Evolutionary conservation across 495 filamentous ascomycete species (phyloP).

Genomic region (Penicillium roqueforti): DNA sequence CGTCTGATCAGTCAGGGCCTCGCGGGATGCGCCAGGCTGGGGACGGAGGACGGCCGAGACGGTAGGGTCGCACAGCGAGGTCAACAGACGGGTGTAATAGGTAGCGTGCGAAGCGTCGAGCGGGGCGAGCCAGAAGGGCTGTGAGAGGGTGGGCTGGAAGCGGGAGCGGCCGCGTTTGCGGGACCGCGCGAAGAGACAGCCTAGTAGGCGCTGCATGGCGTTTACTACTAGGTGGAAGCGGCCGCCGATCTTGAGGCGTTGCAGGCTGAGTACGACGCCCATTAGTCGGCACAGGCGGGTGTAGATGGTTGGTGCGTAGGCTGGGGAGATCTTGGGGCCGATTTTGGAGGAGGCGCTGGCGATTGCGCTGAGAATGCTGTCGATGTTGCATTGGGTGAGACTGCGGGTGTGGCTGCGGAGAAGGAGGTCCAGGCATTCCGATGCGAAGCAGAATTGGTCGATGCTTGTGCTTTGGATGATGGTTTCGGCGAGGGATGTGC

Average conservation of each 20-base stretch:
- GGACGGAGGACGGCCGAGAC: conserved; percentile 61
- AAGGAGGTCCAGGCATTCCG: conserved; percentile 52
- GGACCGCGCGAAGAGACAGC: conserved; percentile 56
- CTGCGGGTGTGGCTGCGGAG: conserved; percentile 51
- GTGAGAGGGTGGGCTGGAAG: conserved; percentile 20
- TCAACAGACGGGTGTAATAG: conserved; percentile 66
- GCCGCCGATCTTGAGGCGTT: conserved; percentile 62
- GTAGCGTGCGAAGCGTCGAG: conserved; percentile 51
- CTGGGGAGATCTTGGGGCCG: conserved; percentile 33
- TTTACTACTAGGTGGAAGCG: conserved; percentile 67
- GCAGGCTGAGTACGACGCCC: conserved; percentile 51
- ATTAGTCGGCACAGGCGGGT: conserved; percentile 57
- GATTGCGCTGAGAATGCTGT: conserved; percentile 56
- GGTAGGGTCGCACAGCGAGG: conserved; percentile 73
- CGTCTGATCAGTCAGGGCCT: conserved; percentile 65
- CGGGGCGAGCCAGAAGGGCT: conserved; percentile 47
- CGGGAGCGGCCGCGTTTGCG: conserved; percentile 44
- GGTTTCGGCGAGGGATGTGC: conserved; percentile 29
- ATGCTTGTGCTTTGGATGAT: conserved; percentile 37
- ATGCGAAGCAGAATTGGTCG: conserved; percentile 53
- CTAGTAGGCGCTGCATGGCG: conserved; percentile 59
- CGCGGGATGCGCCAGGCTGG: conserved; percentile 31
- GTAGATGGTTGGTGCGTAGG: conserved; percentile 53
- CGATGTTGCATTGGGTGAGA: conserved; percentile 68
- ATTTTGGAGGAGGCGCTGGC: conserved; percentile 47